Evolutionary conservation across 2,329 filamentous ascomycete genomes (phyloP).

Genomic region (Stagonosporopsis vannaccii): DNA sequence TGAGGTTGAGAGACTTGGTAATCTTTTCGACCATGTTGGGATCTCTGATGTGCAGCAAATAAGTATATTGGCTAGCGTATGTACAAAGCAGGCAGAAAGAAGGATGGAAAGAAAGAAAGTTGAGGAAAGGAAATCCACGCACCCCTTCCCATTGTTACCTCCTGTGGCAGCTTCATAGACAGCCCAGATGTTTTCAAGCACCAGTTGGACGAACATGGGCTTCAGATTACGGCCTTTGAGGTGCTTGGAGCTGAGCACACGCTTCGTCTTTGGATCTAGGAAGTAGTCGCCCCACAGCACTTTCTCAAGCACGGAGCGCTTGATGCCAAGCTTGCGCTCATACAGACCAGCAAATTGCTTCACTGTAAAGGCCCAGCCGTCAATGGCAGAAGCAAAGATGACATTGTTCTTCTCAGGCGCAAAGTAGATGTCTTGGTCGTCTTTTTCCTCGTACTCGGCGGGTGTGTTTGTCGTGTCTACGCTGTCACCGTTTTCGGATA

Average conservation of each 20-base stretch:
- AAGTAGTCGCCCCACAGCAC: slow-evolving; percentile 98
- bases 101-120: slow-evolving; percentile 30
- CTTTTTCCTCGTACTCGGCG: slow-evolving; percentile 80
- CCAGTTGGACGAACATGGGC: slow-evolving; percentile 96
- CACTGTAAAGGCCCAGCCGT: slow-evolving; percentile 99
- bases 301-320: slow-evolving; percentile 85
- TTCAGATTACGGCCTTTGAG: slow-evolving; percentile 90
- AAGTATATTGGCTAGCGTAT: slow-evolving; percentile 50
- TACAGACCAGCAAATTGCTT: slow-evolving; percentile 92
- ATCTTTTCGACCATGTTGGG: slow-evolving; percentile 87
- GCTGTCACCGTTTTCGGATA: slow-evolving; percentile 63
- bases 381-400: slow-evolving; percentile 96
- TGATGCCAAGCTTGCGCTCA: slow-evolving; percentile 96
- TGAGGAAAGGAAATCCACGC: slow-evolving; percentile 55
- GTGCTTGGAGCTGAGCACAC: slow-evolving; percentile 88
- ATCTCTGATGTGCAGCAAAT: slow-evolving; percentile 64
- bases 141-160: slow-evolving; percentile 81
- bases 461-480: slow-evolving; percentile 57
- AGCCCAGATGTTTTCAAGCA: slow-evolving; percentile 95
- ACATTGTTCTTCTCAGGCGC: slow-evolving; percentile 98
- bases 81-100: slow-evolving; percentile 39
- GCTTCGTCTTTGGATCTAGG: slow-evolving; percentile 94
- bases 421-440: slow-evolving; percentile 98
- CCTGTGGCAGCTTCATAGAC: slow-evolving; percentile 91
- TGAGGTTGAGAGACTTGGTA: slow-evolving; percentile 86